Evolutionary conservation across 176 grass and related monocot genomes (phyloP).

Genomic region (Triticum monococcum): DNA sequence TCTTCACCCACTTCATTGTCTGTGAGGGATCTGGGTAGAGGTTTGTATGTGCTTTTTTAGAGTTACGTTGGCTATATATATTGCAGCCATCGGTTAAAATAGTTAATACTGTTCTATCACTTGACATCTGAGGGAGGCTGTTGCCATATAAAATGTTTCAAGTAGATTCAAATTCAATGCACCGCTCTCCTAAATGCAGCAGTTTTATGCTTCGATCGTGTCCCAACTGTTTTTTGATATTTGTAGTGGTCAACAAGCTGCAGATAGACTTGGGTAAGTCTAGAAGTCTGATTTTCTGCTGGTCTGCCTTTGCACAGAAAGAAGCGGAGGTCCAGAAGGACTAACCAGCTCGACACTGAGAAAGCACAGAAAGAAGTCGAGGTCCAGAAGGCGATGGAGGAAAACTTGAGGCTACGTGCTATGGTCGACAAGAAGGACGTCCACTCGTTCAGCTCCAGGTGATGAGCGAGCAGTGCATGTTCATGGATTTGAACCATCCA

Average conservation of each 20-base stretch:
- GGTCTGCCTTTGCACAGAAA: not conserved
- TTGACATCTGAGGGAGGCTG: not conserved
- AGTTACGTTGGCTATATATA: not conserved
- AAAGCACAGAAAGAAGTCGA: slow-evolving; percentile 88
- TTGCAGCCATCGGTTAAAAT: not conserved
- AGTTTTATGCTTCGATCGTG: not conserved
- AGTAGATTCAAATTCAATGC: not conserved
- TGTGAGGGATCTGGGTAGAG: not conserved
- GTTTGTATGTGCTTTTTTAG: slow-evolving; percentile 7
- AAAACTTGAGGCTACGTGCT: slow-evolving; percentile 75
- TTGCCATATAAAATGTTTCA: not conserved
- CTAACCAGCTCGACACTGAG: slow-evolving; percentile 67
- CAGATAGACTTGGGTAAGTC: not conserved
- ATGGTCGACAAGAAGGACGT: slow-evolving; percentile 83
- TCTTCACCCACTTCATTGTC: not conserved
- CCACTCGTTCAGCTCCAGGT: slow-evolving; percentile 47
- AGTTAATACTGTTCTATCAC: not conserved
- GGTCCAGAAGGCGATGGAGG: slow-evolving; percentile 80
- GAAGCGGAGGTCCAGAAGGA: slow-evolving; percentile 18
- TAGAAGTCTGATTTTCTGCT: not conserved
- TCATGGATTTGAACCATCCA: slow-evolving; percentile 66
- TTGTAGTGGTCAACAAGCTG: not conserved
- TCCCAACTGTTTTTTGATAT: not conserved
- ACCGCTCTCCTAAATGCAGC: not conserved
- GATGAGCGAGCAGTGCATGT: slow-evolving; percentile 95